These are phyloP conservation scores for Phytophthora hybrid DNA, from an alignment of 352 stramenopile species.

Conservation along the genomic window DNA sequence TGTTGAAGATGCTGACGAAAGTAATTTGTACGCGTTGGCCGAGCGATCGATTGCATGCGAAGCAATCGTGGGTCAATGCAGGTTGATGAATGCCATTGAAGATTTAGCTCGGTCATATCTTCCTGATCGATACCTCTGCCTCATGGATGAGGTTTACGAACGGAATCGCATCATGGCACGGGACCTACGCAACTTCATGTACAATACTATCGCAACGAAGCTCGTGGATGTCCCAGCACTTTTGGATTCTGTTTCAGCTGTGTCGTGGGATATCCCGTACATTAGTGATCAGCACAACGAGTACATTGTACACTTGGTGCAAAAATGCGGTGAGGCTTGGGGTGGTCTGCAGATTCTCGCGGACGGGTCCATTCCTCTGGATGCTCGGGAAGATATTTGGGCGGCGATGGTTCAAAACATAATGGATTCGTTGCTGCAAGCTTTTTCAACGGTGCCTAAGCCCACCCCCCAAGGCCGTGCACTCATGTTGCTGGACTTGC, in stretches of 20 bases:
- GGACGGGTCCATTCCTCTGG: slow-evolving; percentile 71
- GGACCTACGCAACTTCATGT: slow-evolving; percentile 76
- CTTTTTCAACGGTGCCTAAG: slow-evolving; percentile 88
- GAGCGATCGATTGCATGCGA: slow-evolving; percentile 75
- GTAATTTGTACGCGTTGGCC: slow-evolving; percentile 67
- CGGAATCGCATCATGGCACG: slow-evolving; percentile 53
- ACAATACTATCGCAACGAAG: slow-evolving; percentile 54
- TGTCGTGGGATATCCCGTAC: slow-evolving; percentile 75
- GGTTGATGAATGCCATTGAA: slow-evolving; percentile 75
- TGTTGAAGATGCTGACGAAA: slow-evolving; percentile 62
- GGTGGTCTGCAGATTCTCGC: slow-evolving; percentile 72
- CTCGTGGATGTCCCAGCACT: slow-evolving; percentile 57
- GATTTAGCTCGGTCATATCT: slow-evolving; percentile 71
- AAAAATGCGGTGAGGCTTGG: slow-evolving; percentile 84
- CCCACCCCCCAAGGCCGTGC: slow-evolving; percentile 96
- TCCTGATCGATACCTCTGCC: slow-evolving; percentile 66
- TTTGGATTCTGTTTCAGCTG: slow-evolving; percentile 52
- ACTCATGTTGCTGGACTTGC: slow-evolving; percentile 97
- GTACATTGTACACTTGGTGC: slow-evolving; percentile 83
- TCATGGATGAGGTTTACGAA: slow-evolving; percentile 78
- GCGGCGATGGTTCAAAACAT: slow-evolving; percentile 79
- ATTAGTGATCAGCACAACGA: slow-evolving; percentile 79
- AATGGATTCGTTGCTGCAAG: slow-evolving; percentile 93
- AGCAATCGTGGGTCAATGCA: slow-evolving; percentile 63
- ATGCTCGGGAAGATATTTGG: slow-evolving; percentile 84